Base-by-base conservation (phyloP, 2,329 filamentous ascomycete species). In the Hypoxylon sp. region DNA sequence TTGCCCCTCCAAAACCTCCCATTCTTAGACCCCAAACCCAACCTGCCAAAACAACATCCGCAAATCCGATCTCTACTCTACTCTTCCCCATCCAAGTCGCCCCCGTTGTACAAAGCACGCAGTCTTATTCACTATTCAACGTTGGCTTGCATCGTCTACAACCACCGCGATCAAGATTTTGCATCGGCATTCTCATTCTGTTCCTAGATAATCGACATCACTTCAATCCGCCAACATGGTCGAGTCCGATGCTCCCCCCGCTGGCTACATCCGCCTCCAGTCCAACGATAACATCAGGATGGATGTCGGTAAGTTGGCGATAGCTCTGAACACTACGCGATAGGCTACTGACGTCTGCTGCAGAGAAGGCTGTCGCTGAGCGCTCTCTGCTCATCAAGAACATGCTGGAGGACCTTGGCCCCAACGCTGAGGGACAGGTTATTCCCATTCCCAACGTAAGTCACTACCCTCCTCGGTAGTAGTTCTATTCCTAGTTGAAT, bases 321-420 rank as follows among this genome's bases (percentile, higher is more conserved):
- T 26, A 42, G 52, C 58, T 60, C 5, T 48, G 26, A 35, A 15
- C 23, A 42, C 27, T 26, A 17, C 33, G n/a, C 55, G 50, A 59
- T 11, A 17, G 10, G 5, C 29, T 55, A 31, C 68, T 70, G 27
- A 69, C 57, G 49, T 23, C 17, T 15, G 33, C 35, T 58, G 46
- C 61, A 90, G 92, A 96, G 64, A 91, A 91, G 64, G 81, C 85
- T 31, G 90, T 98, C 60, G 92, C 91, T 37, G 92, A 97, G 81
- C 91, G 94, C 66, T 97, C 92, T 2, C 87, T 97, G 71, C 83
- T 99, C 49, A 96, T 99, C 82, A 97, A 97, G 87, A 97, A 98
- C 83, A 89, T 99, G 89, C 85, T 99, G 41, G 93, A 97, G 73
- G 95, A 99, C 79, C 80, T 98, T 43, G 92, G 92, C 66, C 88